Percentiles rank a stretch among this genome's conserved stretches.
Evolutionary conservation across 345 rosid species (phyloP).

Genomic region (Corchorus capsularis): DNA sequence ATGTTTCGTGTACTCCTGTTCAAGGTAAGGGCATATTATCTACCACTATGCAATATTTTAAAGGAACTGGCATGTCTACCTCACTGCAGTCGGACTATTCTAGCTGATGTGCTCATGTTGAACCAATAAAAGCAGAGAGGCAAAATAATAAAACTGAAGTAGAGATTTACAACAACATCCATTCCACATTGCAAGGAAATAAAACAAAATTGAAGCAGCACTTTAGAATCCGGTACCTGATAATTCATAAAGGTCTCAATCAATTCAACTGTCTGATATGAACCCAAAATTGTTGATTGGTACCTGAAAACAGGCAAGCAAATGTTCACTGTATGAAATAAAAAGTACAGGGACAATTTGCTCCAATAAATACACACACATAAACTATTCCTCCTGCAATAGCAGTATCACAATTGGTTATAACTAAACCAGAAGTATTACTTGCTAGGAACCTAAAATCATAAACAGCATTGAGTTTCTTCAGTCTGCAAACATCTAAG

Average conservation of each 20-base stretch:
- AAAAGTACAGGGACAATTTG: background rate
- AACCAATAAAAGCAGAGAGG: background rate
- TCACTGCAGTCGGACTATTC: background rate
- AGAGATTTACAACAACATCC: background rate
- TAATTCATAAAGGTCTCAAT: slow-evolving; percentile 99
- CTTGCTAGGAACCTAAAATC: background rate
- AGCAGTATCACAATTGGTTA: background rate
- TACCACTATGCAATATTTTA: background rate
- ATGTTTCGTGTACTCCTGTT: background rate
- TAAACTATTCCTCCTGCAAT: background rate
- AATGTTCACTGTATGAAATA: background rate
- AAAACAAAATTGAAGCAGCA: background rate
- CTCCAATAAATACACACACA: too few relatives aligned
- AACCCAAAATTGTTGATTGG: slow-evolving; percentile 90
- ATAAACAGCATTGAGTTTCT: background rate
- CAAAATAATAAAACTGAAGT: background rate
- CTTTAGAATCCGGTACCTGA: slow-evolving; percentile 57
- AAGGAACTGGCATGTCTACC: background rate
- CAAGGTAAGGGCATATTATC: background rate
- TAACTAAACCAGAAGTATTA: background rate
- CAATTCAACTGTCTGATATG: slow-evolving; percentile 89
- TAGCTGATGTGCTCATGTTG: background rate
- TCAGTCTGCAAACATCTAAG: background rate
- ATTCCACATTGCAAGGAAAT: background rate
- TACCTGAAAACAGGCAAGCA: slow-evolving; percentile 55